These are phyloP conservation scores for Fraxinus greggii DNA, from an alignment of 305 asterid species.

Conservation along the genomic window DNA sequence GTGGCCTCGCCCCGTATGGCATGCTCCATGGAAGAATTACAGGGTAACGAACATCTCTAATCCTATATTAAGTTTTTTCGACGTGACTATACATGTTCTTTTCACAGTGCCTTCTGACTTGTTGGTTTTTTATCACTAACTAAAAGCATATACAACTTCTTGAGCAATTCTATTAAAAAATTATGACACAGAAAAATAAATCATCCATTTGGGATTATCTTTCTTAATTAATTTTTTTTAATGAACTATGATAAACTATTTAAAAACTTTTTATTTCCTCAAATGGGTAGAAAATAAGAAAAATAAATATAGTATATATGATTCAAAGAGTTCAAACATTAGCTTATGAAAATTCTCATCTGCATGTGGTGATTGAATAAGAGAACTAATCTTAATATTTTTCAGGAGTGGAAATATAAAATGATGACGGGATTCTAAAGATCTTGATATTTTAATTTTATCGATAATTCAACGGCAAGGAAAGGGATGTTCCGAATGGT, in stretches of 20 bases:
- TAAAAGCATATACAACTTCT: not conserved
- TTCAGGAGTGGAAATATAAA: not conserved
- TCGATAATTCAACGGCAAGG: not conserved
- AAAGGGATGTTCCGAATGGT: not conserved
- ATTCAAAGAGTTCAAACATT: not conserved
- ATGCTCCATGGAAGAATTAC: conserved; percentile 90
- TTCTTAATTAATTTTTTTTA: not conserved
- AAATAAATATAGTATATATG: not conserved
- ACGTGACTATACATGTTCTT: not conserved
- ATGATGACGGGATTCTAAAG: not conserved
- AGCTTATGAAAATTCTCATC: not conserved
- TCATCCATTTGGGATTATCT: not conserved
- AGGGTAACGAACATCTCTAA: conserved; percentile 52
- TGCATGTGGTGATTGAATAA: not conserved
- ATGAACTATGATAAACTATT: not conserved
- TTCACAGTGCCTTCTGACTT: not conserved
- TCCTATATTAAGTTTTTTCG: not conserved
- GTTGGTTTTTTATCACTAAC: not conserved
- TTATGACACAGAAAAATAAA: not conserved
- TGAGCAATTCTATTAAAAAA: not conserved
- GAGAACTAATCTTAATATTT: not conserved
- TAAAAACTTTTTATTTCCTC: not conserved
- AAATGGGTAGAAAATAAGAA: not conserved
- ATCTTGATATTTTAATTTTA: not conserved
- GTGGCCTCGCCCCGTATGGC: conserved; percentile 99